Evolutionary conservation across 1,284 basidiomycete genomes (phyloP), one percentile per base, ranked within the genome.

Genomic region (Flammula alnicola): DNA sequence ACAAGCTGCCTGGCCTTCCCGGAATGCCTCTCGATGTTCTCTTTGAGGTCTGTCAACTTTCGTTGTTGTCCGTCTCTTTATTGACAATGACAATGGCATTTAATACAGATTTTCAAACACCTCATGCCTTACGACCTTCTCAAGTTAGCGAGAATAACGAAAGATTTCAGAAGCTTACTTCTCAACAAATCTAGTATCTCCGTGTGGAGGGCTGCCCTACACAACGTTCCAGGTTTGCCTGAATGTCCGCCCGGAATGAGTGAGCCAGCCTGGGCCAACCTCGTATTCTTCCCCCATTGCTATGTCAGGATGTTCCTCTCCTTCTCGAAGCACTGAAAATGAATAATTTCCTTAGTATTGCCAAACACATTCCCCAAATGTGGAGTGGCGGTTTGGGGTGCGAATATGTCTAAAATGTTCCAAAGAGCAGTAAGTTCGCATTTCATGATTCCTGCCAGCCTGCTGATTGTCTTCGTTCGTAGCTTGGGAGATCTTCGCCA

Each of bases 251-350:
- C 67, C 32, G 73, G 65, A 26, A 68, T 80, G 70, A 67, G 62
- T 23, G 78, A 80, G 44, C 74, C 77, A 6, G 66, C 70, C n/a
- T 80, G 71, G 63, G 71, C 70, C 6, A 75, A 78, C 54, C 67
- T 80, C n/a, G 70, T 64, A 8, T 80, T 77, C 49, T 76, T 73
- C 51, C 70, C 71, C 0, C 70, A 76, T 55, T 80, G 79, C 47
- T 70, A 78, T 63, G 79, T 79, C 55, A 55, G 68, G 51, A 3
- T 25, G 29, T 30, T 35, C 26, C 36, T 47, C 38, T 36, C 43
- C 33, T 33, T 31, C 22, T 17, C 7, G 19, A 3, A 22, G 5
- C 16, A 19, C 19, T 16, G 22, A 31, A 22, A 33, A 44, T 22
- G 26, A 33, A 6, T 41, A 45, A 46, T 56, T 46, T 55, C 39